Conservation (phyloP, 2,329 filamentous ascomycete species). For the Xylaria sp. region DNA sequence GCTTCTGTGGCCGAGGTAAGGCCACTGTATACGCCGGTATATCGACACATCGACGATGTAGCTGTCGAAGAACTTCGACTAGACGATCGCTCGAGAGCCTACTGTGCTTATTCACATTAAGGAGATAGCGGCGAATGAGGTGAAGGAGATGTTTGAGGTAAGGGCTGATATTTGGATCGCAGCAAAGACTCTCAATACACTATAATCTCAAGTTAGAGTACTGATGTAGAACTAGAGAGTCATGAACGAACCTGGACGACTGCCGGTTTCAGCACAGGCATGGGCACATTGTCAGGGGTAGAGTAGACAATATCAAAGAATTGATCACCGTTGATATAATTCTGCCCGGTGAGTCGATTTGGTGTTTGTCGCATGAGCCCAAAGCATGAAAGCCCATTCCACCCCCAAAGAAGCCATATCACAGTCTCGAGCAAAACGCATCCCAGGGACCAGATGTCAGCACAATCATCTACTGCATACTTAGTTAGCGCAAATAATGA, state of each 20-base stretch:
- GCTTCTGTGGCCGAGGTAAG: constrained; percentile 26
- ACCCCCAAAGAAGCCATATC: constrained; percentile 2
- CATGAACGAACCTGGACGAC: background rate
- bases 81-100: background rate
- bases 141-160: background rate
- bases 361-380: background rate
- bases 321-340: background rate
- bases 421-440: constrained; percentile 6
- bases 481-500: background rate
- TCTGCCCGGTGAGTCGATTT: background rate
- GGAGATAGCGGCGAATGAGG: constrained; percentile 2
- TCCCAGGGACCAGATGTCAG: constrained; percentile 9
- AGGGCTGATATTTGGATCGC: background rate
- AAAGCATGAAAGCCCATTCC: background rate
- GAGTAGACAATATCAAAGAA: background rate
- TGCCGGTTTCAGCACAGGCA: background rate
- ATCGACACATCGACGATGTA: background rate
- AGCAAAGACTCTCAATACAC: constrained; percentile 4
- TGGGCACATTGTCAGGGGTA: background rate
- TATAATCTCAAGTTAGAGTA: background rate
- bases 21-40: constrained; percentile 19
- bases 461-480: constrained; percentile 1
- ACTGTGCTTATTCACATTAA: constrained; percentile 4
- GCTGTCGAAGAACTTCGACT: background rate
- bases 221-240: background rate